Percentiles rank a stretch among this genome's conserved stretches.
phyloP scores from a whole-genome alignment of 2,329 filamentous ascomycete species.

The Hypoxylon rubiginosum region DNA sequence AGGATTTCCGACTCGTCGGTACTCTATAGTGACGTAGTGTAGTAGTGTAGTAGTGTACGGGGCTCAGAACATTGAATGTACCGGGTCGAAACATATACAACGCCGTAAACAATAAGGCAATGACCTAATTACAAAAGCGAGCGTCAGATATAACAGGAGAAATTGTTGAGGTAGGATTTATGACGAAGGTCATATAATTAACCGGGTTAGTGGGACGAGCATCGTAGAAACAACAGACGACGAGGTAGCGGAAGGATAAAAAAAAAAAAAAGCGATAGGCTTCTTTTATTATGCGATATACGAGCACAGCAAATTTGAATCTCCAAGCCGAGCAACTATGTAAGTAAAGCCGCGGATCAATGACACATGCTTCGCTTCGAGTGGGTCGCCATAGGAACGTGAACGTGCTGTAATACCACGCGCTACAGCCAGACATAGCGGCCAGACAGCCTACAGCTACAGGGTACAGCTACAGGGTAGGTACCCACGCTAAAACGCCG shows the following conservation, averaged over 20 bases:
- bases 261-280: constrained; percentile 4
- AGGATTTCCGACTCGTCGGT: constrained; percentile 34
- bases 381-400: constrained; percentile 26
- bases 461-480: not conserved
- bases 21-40: constrained; percentile 38
- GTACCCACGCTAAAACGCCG: constrained; percentile 23
- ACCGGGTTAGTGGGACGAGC: constrained; percentile 36
- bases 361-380: constrained; percentile 37
- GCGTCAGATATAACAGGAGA: constrained; percentile 19
- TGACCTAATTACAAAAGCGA: not conserved
- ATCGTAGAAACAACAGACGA: not conserved
- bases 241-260: not conserved
- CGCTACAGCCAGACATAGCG: constrained; percentile 9
- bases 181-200: constrained; percentile 34
- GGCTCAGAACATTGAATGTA: constrained; percentile 29
- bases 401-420: constrained; percentile 30
- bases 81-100: constrained; percentile 14
- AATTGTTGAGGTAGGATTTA: constrained; percentile 34
- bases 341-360: constrained; percentile 34
- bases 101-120: constrained; percentile 5
- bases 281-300: constrained; percentile 19
- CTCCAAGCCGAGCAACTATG: constrained; percentile 19
- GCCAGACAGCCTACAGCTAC: constrained; percentile 6
- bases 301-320: constrained; percentile 16
- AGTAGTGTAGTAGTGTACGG: constrained; percentile 40